Evolutionary conservation across 805 yeast genomes (phyloP), one percentile per base, ranked within the genome.

Genomic region (Pichia scutulata): DNA sequence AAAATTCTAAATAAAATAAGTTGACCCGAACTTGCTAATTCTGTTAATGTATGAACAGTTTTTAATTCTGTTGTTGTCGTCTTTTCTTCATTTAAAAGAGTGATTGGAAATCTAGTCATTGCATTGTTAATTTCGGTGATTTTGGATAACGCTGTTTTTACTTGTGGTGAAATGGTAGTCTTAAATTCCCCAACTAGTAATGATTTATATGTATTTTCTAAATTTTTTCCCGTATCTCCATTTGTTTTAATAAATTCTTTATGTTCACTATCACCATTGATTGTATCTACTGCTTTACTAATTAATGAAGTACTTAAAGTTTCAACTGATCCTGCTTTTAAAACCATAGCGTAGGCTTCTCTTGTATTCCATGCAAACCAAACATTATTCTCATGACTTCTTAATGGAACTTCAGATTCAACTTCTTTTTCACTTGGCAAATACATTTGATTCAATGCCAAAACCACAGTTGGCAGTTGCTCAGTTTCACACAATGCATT

Each of bases 291-390:
- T 1, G 39, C 10, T 4, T 50, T 39, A 21, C 46, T 50, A 5
- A 51, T 43, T 25, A 54, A 41, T 3, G 55, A 46, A 13, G 57
- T 43, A n/a, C 58, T 48, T 44, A 57, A 7, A 50, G 46, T 39
- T 41, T 49, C 42, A 26, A 18, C 9, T 39, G 21, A 22, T 18
- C 42, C 52, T 14, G 39, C 36, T 39, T 44, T 51, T 12, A 51
- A 7, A 16, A 52, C 52, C 41, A 57, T 43, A 2, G 59, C 59
- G 52, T 51, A 60, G 3, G 51, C 49, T 9, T 50, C 52, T n/a
- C 50, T 39, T 10, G 53, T 41, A 48, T 60, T 60, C 67, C 67
- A 65, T 7, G 58, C 52, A 19, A 57, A 48, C 53, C 62, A 59
- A 6, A 63, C 30, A 42, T 56, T 58, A 39, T 55, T 52, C 22